A percentile compares a stretch with the other conserved stretches of the same genome.
phyloP scores from a whole-genome alignment of 176 grass and related monocot species.

The Rhynchospora tenuis region DNA sequence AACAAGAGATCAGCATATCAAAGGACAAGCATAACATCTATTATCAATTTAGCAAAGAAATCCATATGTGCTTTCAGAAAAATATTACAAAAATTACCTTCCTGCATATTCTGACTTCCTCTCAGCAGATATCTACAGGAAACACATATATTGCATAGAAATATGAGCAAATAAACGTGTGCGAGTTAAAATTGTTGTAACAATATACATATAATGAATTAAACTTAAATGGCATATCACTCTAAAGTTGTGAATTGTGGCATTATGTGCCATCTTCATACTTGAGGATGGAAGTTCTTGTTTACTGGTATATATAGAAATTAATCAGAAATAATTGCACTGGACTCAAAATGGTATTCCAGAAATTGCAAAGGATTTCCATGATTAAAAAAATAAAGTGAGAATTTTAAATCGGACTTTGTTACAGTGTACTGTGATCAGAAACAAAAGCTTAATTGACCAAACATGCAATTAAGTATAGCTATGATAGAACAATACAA shows the following conservation, averaged over 20 bases:
- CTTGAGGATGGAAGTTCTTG: background rate
- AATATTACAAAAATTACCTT: background rate
- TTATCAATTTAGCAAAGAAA: background rate
- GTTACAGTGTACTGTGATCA: background rate
- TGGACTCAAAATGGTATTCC: background rate
- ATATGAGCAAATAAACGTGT: background rate
- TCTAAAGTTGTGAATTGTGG: background rate
- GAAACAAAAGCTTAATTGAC: background rate
- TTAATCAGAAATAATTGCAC: background rate
- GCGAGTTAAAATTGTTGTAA: background rate
- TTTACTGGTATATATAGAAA: background rate
- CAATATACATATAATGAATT: background rate
- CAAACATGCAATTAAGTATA: background rate
- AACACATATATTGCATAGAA: background rate
- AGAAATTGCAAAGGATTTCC: background rate
- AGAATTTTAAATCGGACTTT: background rate
- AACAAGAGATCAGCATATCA: background rate
- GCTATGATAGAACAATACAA: background rate
- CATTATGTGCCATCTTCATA: background rate
- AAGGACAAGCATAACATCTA: background rate
- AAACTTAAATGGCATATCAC: background rate
- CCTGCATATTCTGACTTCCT: background rate
- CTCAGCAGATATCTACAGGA: slow-evolving; percentile 11
- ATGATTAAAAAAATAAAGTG: background rate
- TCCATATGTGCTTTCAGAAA: background rate